Percentiles rank a stretch among this genome's conserved stretches.
phyloP scores from a whole-genome alignment of 768 basidiomycete genomes.

The Lanmaoa rubissima region DNA sequence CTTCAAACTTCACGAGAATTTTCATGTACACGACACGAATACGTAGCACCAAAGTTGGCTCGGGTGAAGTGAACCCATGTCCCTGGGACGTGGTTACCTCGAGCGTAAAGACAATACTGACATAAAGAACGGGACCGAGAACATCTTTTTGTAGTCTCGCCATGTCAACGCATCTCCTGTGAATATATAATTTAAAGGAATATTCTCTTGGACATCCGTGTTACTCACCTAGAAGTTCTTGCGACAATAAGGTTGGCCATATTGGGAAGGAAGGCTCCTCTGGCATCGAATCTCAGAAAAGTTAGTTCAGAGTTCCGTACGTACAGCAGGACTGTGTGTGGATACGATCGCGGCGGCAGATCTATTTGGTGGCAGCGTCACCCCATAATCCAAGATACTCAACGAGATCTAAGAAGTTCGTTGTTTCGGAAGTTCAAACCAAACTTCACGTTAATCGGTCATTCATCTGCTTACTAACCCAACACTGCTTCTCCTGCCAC shows the following conservation, averaged over 20 bases:
- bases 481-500: background rate
- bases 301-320: background rate
- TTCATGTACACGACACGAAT: conserved; percentile 26
- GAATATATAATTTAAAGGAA: conserved; percentile 14
- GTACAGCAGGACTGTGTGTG: background rate
- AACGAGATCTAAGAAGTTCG: background rate
- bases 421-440: background rate
- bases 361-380: background rate
- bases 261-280: conserved; percentile 16
- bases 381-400: background rate
- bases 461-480: conserved; percentile 19
- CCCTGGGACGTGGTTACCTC: conserved; percentile 23
- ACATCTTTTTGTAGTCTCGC: conserved; percentile 30
- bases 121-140: conserved; percentile 30
- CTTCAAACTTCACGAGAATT: conserved; percentile 26
- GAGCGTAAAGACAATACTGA: conserved; percentile 25
- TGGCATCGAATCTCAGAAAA: conserved; percentile 4
- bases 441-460: too few species aligned
- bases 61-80: conserved; percentile 19
- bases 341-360: background rate
- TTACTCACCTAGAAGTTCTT: conserved; percentile 23
- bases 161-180: conserved; percentile 35
- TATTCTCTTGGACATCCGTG: conserved; percentile 6
- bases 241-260: conserved; percentile 30
- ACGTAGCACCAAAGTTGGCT: conserved; percentile 24